phyloP scores from a whole-genome alignment of 768 basidiomycete species.

The Lactarius indigo region DNA sequence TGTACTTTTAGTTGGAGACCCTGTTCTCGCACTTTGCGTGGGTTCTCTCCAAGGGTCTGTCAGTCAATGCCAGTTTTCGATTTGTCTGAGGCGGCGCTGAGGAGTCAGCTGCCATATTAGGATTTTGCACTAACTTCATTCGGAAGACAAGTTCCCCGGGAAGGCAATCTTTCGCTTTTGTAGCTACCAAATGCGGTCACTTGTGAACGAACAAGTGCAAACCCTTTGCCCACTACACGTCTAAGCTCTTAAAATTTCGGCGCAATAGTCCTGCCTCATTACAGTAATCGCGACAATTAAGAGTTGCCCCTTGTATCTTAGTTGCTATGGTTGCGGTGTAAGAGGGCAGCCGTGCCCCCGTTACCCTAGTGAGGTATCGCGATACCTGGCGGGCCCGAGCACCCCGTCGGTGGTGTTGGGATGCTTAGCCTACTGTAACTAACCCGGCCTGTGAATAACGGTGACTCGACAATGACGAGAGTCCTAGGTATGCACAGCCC shows the following conservation, averaged over 20 bases:
- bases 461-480: background rate
- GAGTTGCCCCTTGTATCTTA: background rate
- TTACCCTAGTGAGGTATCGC: background rate
- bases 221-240: background rate
- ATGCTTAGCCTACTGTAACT: too few relatives aligned
- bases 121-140: background rate
- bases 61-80: background rate
- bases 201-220: background rate
- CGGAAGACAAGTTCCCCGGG: background rate
- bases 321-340: background rate
- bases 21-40: background rate
- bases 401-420: background rate
- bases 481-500: background rate
- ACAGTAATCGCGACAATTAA: slow-evolving; percentile 7
- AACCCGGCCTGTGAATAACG: background rate
- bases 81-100: background rate
- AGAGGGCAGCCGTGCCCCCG: background rate
- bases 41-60: too few relatives aligned
- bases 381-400: background rate
- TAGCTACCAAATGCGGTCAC: background rate
- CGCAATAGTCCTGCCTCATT: background rate
- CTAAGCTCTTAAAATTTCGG: background rate
- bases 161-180: background rate
- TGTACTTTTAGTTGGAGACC: background rate
- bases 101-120: background rate